phyloP scores from a whole-genome alignment of 1,284 basidiomycete species.

The Xerocomus cyaneibrunnescens region DNA sequence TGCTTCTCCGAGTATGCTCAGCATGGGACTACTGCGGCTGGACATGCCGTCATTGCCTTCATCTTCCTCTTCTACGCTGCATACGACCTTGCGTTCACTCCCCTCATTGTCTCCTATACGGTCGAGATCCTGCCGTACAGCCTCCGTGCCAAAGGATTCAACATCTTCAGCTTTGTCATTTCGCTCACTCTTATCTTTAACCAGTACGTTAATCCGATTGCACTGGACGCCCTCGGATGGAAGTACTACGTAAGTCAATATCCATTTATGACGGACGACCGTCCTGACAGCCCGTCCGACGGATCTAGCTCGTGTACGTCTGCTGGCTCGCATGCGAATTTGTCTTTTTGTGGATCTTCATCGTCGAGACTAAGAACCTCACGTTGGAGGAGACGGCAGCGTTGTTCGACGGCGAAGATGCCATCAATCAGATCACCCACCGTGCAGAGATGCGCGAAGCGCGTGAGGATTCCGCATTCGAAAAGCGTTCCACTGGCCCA shows the following conservation, averaged over 20 bases:
- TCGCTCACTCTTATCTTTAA: constrained; percentile 73
- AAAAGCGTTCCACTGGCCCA: constrained; percentile 31
- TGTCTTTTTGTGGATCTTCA: constrained; percentile 61
- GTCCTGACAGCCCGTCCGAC: background rate
- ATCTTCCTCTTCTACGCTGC: constrained; percentile 74
- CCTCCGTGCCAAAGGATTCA: constrained; percentile 79
- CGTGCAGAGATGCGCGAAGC: constrained; percentile 8
- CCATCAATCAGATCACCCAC: constrained; percentile 41
- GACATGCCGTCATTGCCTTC: constrained; percentile 70
- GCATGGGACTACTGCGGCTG: constrained; percentile 43
- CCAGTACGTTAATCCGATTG: constrained; percentile 80
- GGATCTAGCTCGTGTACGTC: constrained; percentile 58
- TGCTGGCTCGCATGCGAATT: constrained; percentile 65
- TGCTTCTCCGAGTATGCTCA: constrained; percentile 65
- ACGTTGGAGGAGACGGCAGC: constrained; percentile 74
- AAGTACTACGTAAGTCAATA: constrained; percentile 54
- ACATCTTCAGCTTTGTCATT: constrained; percentile 66
- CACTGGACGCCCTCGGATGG: constrained; percentile 58
- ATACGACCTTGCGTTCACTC: constrained; percentile 72
- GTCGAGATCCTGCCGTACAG: constrained; percentile 72
- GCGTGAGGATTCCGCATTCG: constrained; percentile 13
- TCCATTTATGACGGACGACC: background rate
- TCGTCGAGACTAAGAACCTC: constrained; percentile 71
- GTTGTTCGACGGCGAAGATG: constrained; percentile 68
- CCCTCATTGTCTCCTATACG: constrained; percentile 73